Base-by-base conservation (phyloP, 768 basidiomycete species). In the Termitomyces bulborhizus region DNA sequence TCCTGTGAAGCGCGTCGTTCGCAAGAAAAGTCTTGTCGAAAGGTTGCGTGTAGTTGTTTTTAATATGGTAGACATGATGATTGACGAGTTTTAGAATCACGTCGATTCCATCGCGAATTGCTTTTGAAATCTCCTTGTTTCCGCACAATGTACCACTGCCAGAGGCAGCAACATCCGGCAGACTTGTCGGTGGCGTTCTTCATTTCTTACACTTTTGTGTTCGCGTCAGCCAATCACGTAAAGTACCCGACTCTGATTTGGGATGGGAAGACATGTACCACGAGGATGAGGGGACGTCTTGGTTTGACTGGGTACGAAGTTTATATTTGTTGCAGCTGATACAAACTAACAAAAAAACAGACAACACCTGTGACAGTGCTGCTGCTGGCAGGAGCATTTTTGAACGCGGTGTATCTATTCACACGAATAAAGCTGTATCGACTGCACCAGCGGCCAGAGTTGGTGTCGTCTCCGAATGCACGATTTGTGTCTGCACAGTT, bases 141-240 rank as follows among this genome's bases (percentile, higher is more conserved):
- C 90, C 90, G n/a, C 74, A 87, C 62, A 90, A 93, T 63, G 60
- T 92, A 18, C 88, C 89, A 8, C 72, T 90, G 1, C 90, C 90
- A 1, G 69, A 81, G 21, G 78, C 84, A 6, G 80, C 76, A 62
- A 85, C 81, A 1, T 81, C 81, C 42, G 91, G 87, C 16, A 79
- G 79, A 59, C 76, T 86, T 18, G 63, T 88, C 18, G 91, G 86
- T 21, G 80, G 80, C 16, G 55, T 70, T 27, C 73, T 88, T 68
- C 90, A 93, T 65, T 71, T 85, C 29, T 52, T 88, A 2, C 86
- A 92, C 65, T 76, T 91, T 51, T 81, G 74, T 65, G 72, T 87
- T 40, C 77, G 88, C 58, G 69, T 88, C 34, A 75, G 76, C 59
- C 80, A 84, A 60, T 69, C 82, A 47, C 74, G 81, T 21, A 68